Evolutionary conservation across 2,329 filamentous ascomycete genomes (phyloP).

Genomic region (Rasamsonia emersonii): DNA sequence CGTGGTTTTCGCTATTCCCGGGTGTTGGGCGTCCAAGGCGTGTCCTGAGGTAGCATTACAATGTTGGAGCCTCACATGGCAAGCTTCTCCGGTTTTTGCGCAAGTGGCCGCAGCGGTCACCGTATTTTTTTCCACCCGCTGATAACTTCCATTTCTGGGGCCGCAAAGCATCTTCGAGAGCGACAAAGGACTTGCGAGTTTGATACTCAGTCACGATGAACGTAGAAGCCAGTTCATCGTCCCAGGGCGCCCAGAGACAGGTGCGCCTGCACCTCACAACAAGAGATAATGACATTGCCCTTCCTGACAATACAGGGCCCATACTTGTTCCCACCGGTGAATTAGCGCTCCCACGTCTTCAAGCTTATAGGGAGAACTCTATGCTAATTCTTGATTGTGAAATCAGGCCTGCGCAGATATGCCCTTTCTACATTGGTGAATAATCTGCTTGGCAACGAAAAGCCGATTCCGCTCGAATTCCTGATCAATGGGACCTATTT

Average conservation of each 20-base stretch:
- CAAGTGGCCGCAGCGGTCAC: constrained; percentile 31
- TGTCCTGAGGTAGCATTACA: no score
- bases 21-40: no score
- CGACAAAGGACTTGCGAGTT: no score
- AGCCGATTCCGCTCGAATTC: constrained; percentile 65
- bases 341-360: no score
- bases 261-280: constrained; percentile 48
- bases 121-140: constrained; percentile 30
- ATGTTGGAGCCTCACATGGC: no score
- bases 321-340: constrained; percentile 51
- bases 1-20: no score
- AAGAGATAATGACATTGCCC: constrained; percentile 43
- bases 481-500: constrained; percentile 90
- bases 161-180: no score
- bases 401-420: constrained; percentile 47
- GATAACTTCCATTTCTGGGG: no score
- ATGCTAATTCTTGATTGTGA: no score
- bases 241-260: constrained; percentile 33
- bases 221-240: constrained; percentile 12
- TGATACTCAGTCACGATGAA: constrained; percentile 6
- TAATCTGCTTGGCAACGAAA: constrained; percentile 48
- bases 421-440: constrained; percentile 57
- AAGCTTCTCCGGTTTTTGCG: constrained; percentile 24
- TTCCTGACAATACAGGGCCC: constrained; percentile 46
- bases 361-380: no score